Evolutionary conservation across 352 stramenopile species (phyloP).

Genomic region (Phytophthora parvispora): DNA sequence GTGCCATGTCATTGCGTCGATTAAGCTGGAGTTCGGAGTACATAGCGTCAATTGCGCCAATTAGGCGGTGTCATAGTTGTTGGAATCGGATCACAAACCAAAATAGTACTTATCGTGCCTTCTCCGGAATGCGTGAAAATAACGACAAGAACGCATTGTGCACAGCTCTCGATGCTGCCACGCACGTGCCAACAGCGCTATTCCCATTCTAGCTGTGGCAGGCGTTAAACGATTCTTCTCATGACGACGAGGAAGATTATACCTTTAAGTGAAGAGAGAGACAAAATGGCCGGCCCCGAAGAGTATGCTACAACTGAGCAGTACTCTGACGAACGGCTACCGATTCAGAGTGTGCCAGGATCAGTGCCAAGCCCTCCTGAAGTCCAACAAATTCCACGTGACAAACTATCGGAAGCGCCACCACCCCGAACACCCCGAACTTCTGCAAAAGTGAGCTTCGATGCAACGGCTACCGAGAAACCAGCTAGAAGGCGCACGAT

Average conservation of each 20-base stretch:
- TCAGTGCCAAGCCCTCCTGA: neutral
- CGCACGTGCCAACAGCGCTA: slow-evolving; percentile 16
- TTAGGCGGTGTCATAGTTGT: neutral
- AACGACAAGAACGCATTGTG: slow-evolving; percentile 9
- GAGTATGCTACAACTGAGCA: neutral
- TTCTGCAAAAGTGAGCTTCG: slow-evolving; percentile 29
- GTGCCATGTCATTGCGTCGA: neutral
- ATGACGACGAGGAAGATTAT: slow-evolving; percentile 35
- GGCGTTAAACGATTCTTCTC: neutral
- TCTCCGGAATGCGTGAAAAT: slow-evolving; percentile 14
- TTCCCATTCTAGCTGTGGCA: slow-evolving; percentile 12
- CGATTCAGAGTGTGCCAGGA: slow-evolving; percentile 8
- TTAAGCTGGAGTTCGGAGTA: no score
- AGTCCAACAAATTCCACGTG: slow-evolving; percentile 10
- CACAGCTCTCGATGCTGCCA: slow-evolving; percentile 23
- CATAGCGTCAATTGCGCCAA: no score
- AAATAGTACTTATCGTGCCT: slow-evolving; percentile 10
- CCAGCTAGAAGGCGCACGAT: slow-evolving; percentile 15
- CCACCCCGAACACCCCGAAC: neutral
- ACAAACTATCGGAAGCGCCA: slow-evolving; percentile 7
- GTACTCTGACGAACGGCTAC: neutral
- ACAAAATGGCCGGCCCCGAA: slow-evolving; percentile 1
- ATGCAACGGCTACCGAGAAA: slow-evolving; percentile 6
- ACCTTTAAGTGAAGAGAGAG: slow-evolving; percentile 12
- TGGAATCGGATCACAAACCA: neutral